Conservation (phyloP, 352 stramenopile genomes). For the Saprolegnia diclina region DNA sequence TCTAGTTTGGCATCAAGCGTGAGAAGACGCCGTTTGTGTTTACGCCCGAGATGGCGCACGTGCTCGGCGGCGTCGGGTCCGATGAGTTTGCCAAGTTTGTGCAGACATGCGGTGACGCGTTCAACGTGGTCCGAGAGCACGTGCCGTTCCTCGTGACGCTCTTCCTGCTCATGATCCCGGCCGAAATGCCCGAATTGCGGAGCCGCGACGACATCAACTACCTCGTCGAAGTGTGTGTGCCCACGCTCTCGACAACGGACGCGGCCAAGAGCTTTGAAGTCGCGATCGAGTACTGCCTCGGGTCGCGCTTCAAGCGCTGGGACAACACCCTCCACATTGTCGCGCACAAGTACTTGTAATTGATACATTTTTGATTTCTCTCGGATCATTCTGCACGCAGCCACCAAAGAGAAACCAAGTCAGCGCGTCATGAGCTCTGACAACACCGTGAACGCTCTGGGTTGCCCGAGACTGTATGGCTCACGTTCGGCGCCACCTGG, state of each 20-base stretch:
- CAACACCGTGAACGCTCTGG: background rate
- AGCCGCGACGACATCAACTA: constrained; percentile 8
- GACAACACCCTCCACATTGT: constrained; percentile 12
- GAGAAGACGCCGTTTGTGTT: constrained; percentile 85
- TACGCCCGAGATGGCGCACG: constrained; percentile 81
- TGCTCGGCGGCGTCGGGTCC: constrained; percentile 32
- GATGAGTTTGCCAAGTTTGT: constrained; percentile 12
- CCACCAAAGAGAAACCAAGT: background rate
- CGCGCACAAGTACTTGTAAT: constrained; percentile 15
- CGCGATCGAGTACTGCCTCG: constrained; percentile 2
- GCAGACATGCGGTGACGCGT: constrained; percentile 14
- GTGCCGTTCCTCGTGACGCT: constrained; percentile 22
- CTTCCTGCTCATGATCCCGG: constrained; percentile 29
- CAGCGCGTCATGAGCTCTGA: no score
- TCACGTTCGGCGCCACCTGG: no score
- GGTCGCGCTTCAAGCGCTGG: constrained; percentile 4
- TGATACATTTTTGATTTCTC: background rate
- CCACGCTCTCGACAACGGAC: constrained; percentile 36
- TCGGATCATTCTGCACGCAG: background rate
- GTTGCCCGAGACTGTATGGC: background rate
- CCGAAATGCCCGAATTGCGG: constrained; percentile 22
- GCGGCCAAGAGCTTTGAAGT: background rate
- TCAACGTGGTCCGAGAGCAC: constrained; percentile 27
- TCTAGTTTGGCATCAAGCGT: constrained; percentile 67
- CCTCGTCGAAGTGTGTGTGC: constrained; percentile 44